Conservation (phyloP, 2,329 filamentous ascomycete genomes). For the Alternaria consortialis region DNA sequence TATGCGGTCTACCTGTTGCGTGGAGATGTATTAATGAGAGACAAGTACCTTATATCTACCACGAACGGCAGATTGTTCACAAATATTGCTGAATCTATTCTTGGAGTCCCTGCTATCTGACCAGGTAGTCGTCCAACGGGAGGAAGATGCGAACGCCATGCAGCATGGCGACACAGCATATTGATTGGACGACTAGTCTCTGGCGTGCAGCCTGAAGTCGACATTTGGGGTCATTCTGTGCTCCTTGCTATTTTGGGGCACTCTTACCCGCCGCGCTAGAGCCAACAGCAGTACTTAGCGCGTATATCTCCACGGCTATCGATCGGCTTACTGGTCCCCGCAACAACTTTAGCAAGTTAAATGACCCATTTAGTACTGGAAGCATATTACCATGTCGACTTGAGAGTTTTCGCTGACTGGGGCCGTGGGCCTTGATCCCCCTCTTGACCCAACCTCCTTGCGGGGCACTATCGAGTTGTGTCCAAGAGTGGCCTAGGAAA, state of each 20-base stretch:
- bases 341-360: conserved; percentile 45
- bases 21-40: conserved; percentile 43
- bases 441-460: conserved; percentile 37
- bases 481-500: conserved; percentile 42
- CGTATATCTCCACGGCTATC: conserved; percentile 36
- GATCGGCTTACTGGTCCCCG: conserved; percentile 42
- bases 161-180: conserved; percentile 22
- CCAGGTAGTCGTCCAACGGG: conserved; percentile 43
- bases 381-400: conserved; percentile 23
- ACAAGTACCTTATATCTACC: conserved; percentile 60
- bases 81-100: conserved; percentile 59
- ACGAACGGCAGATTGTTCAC: conserved; percentile 47
- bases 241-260: conserved; percentile 51
- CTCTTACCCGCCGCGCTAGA: conserved; percentile 48
- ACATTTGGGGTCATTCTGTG: conserved; percentile 49
- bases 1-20: conserved; percentile 55
- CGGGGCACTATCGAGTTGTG: conserved; percentile 35
- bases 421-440: conserved; percentile 33
- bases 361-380: conserved; percentile 38
- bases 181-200: conserved; percentile 43
- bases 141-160: conserved; percentile 39
- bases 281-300: conserved; percentile 30
- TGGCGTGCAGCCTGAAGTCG: conserved; percentile 39
- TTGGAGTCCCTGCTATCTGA: conserved; percentile 49
- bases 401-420: conserved; percentile 31